These are phyloP conservation scores for Trypanosoma platydactyli DNA, from an alignment of 208 protist genomes.

Conservation along the genomic window DNA sequence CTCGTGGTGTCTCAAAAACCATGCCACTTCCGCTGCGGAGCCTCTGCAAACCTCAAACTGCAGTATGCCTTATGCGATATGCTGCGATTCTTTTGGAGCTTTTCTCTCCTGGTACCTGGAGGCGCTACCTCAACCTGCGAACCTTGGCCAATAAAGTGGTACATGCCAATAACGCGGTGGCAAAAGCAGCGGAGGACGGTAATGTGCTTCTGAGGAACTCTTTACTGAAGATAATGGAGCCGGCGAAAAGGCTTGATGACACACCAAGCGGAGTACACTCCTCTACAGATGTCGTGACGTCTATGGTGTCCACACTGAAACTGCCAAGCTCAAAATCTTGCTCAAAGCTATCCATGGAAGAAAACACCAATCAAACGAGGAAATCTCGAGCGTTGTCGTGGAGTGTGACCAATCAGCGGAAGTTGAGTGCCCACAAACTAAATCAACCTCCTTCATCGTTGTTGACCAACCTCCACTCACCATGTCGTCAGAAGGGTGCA, in stretches of 20 bases:
- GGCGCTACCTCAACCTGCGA: constrained; percentile 22
- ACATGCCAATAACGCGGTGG: background rate
- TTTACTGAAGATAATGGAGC: too few species aligned
- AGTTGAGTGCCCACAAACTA: background rate
- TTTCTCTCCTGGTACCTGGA: constrained; percentile 29
- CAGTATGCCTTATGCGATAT: constrained; percentile 30
- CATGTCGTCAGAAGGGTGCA: too few species aligned
- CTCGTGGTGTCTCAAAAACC: constrained; percentile 31
- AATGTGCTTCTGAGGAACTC: too few species aligned
- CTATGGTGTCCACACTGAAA: too few species aligned
- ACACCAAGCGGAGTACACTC: too few species aligned
- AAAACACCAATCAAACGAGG: background rate
- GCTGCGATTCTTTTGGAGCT: constrained; percentile 42
- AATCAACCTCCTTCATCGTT: background rate
- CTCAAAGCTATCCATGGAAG: background rate
- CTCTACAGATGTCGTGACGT: too few species aligned
- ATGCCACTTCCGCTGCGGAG: constrained; percentile 38
- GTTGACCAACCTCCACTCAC: too few species aligned
- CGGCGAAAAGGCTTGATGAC: too few species aligned
- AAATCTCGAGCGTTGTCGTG: background rate
- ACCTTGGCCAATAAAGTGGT: constrained; percentile 16
- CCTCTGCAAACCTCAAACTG: constrained; percentile 46
- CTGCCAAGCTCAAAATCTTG: too few species aligned
- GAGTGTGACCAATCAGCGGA: background rate
- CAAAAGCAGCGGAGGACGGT: background rate